These are phyloP conservation scores for Rhodosporidiobolus odoratus DNA, from an alignment of 768 basidiomycete species.

Conservation along the genomic window DNA sequence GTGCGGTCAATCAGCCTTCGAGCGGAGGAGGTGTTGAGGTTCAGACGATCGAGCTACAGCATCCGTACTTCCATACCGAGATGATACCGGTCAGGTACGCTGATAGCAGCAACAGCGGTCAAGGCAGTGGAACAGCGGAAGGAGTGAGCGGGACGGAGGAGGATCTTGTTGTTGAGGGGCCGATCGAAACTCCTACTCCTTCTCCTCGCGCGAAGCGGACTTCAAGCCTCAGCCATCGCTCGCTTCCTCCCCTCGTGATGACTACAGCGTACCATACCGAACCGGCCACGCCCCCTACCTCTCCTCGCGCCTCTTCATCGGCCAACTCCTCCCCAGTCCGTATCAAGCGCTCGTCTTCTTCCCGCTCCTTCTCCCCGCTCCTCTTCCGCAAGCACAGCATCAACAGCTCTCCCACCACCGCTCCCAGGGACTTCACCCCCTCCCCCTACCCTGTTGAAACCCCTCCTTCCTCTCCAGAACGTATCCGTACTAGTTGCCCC, in stretches of 20 bases:
- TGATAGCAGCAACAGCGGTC: background rate
- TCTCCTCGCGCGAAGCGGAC: background rate
- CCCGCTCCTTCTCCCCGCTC: background rate
- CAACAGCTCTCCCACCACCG: background rate
- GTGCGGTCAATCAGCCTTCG: background rate
- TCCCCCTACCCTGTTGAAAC: background rate
- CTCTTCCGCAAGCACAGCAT: background rate
- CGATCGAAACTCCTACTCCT: background rate
- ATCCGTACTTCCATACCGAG: constrained; percentile 1
- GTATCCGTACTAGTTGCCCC: background rate
- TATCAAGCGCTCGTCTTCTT: background rate
- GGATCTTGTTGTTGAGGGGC: background rate
- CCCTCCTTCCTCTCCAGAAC: background rate
- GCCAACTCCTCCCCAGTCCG: background rate
- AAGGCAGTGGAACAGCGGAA: background rate
- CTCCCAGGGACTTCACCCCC: background rate
- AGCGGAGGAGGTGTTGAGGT: background rate
- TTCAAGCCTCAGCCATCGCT: background rate
- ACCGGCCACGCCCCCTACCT: background rate
- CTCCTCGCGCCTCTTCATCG: background rate
- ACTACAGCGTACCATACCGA: too few species aligned
- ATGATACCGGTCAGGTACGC: background rate
- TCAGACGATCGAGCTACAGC: background rate
- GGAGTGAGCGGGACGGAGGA: background rate
- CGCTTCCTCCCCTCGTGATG: background rate